Evolutionary conservation across 2,329 filamentous ascomycete species (phyloP), one percentile per base, ranked within the genome.

Genomic region (Colletotrichum graminicola): DNA sequence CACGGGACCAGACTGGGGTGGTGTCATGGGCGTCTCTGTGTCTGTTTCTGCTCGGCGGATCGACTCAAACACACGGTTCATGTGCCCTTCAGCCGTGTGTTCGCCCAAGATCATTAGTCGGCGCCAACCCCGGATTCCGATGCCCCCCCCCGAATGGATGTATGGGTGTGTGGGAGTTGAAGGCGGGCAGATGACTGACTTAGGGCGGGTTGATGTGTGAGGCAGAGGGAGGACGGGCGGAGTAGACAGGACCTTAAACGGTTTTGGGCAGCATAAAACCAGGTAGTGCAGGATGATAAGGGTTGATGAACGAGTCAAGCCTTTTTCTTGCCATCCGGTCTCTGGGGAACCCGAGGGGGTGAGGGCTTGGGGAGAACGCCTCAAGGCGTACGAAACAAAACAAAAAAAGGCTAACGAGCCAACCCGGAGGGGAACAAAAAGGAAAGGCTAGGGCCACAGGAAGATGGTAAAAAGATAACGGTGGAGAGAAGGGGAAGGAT

Each of bases 81-180:
- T 54, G 61, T 63, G 61, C 61, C 49, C 47, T 63, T 63, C 45
- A 11, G 34, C 64, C 36, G 32, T 39, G 43, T 43, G 34, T 62
- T 36, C 36, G 36, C 47, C 45, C 23, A 54, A 26, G 39, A 16
- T 49, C 39, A 63, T 49, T 60, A 68, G 59, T 64, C 47, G 52
- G 65, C 69, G 69, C 69, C 69, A 72, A 69, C 69, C 69, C 69
- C 59, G 65, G 59, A 64, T 64, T 69, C 47, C 54, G 62, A 60
- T 12, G 41, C 26, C 62, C 12, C 32, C 12, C 32, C 23, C 36
- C 36, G 14, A 6, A 14, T 52, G 45, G 34, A 49, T 39, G 60
- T 21, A 16, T 52, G 16, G 21, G 60, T 51, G 45, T 39, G n/a
- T 51, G 45, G 36, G 36, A 55, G 61, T n/a, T 43, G 61, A 34